Evolutionary conservation across 2,329 filamentous ascomycete species (phyloP), one percentile per base, ranked within the genome.

Genomic region (Fusarium sacchari): DNA sequence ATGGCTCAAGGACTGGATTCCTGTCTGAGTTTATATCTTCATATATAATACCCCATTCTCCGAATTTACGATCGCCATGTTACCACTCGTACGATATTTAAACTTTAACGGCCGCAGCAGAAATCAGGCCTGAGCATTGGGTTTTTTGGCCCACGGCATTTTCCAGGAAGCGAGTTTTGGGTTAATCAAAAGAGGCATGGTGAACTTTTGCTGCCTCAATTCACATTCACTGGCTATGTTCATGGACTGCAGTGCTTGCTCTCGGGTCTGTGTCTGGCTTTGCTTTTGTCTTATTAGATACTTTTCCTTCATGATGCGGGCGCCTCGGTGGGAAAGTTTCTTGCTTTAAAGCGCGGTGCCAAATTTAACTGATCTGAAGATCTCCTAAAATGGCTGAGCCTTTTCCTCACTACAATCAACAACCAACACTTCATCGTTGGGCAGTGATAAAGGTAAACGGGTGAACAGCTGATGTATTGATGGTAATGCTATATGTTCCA

Each of bases 1-100:
- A 15, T 78, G 76, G 76, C 69, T 78, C 32, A 65, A 75, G 30
- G 67, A 69, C 32, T 78, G 76, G 76, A 70, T 46, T 18, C 76
- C 71, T 42, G 62, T 61, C 42, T 77, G 64, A 74, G 49, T 50
- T 22, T 34, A 7, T 34, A 7, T 32, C 18, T 60, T 62, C 28
- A 57, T 43, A 10, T 46, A 55, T 53, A 44, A 40, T 42, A 37
- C 47, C 49, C n/a, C 40, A 59, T 39, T 53, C 30, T 44, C 59
- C 34, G 40, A 32, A 53, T 49, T 72, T 57, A 42, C 57, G 56
- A 47, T 47, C 46, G 37, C 59, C 39, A 59, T 43, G 36, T 53
- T 65, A 39, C 42, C 57, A 52, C 14, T 26, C 18, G 50, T 42
- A 32, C 55, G 22, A 28, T 32, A 37, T 46, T 34, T 58, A 11